Conservation (phyloP, 164 flowering plant genomes). For the Protea cynaroides region DNA sequence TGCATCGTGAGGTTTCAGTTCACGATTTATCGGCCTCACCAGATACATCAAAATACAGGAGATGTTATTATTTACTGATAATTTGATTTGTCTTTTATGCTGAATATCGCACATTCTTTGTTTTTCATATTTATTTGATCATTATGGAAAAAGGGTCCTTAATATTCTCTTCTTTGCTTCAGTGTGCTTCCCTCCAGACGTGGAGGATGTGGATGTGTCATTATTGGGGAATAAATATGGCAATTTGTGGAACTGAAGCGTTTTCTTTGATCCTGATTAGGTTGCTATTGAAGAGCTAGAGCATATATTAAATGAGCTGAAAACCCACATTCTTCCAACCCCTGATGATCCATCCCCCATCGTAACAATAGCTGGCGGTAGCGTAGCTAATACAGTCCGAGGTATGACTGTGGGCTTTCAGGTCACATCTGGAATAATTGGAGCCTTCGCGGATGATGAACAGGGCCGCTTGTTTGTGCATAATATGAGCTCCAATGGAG, state of each 20-base stretch:
- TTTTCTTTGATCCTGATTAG: conserved; percentile 24
- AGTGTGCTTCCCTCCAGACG: no score
- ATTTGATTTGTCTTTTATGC: no score
- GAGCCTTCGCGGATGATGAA: conserved; percentile 89
- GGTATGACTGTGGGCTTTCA: conserved; percentile 86
- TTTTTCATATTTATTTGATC: not conserved
- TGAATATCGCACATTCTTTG: not conserved
- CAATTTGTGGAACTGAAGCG: not conserved
- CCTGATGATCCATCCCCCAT: conserved; percentile 38
- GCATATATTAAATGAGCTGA: conserved; percentile 53
- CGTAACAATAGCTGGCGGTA: conserved; percentile 86
- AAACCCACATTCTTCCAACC: conserved; percentile 41
- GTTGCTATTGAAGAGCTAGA: conserved; percentile 71
- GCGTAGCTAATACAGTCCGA: conserved; percentile 88
- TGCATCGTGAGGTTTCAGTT: no score
- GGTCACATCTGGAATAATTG: conserved; percentile 66
- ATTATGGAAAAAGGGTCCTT: not conserved
- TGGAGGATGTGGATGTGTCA: no score
- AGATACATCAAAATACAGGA: no score
- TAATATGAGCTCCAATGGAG: conserved; percentile 65
- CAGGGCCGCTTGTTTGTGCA: conserved; percentile 61
- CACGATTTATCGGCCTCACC: no score
- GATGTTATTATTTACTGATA: no score
- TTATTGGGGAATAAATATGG: no score
- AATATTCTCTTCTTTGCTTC: no score